phyloP scores from a whole-genome alignment of 2,329 filamentous ascomycete genomes.

The Epichloe typhina region DNA sequence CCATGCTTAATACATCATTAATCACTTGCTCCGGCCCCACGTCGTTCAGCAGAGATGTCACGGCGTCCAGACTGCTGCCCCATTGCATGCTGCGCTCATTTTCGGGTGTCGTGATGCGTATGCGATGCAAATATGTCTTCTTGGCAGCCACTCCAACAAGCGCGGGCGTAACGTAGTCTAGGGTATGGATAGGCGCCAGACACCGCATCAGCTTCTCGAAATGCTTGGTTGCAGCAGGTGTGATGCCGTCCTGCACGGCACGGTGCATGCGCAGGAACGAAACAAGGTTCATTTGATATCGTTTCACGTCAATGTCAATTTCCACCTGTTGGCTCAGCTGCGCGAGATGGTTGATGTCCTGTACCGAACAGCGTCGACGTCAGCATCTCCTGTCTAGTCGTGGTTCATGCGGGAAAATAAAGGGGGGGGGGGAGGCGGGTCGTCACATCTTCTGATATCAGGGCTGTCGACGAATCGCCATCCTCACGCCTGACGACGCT shows the following conservation, averaged over 20 bases:
- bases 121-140: conserved; percentile 80
- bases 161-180: conserved; percentile 72
- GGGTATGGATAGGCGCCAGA: conserved; percentile 67
- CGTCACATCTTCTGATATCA: conserved; percentile 32
- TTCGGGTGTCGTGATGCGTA: conserved; percentile 53
- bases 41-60: conserved; percentile 52
- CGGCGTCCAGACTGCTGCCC: conserved; percentile 64
- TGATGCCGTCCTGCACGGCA: conserved; percentile 66
- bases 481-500: conserved; percentile 31
- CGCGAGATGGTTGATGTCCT: conserved; percentile 47
- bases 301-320: conserved; percentile 62
- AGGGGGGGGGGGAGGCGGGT: not conserved
- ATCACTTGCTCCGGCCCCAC: conserved; percentile 49
- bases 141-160: conserved; percentile 69
- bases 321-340: conserved; percentile 44
- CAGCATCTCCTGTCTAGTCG: not conserved
- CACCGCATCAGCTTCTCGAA: conserved; percentile 56
- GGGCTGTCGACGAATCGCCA: conserved; percentile 11
- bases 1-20: conserved; percentile 47
- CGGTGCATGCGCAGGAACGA: conserved; percentile 81
- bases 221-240: conserved; percentile 65
- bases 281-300: conserved; percentile 79
- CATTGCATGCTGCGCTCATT: conserved; percentile 85
- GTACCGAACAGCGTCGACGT: not conserved
- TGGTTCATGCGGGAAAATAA: no score